Base-by-base conservation (phyloP, 805 yeast genomes). In the Jamesozyma piceae region DNA sequence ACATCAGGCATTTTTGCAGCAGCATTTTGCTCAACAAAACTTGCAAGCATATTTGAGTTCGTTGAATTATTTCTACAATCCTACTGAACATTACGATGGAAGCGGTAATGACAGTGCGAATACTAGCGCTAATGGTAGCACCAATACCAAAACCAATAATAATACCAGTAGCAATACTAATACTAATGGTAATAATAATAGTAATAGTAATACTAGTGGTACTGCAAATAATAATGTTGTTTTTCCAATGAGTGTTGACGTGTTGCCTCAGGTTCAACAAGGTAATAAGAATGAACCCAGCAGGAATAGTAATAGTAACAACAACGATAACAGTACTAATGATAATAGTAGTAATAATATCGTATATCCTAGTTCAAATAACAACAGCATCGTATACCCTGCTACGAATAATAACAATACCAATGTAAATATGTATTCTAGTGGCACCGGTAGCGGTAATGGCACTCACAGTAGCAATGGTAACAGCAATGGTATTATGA, bases 11-110 rank as follows among this genome's bases (percentile, higher is more conserved):
- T 55, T 57, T 43, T 47, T 56, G 43, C 63, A 59, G 36, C 65
- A 62, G 44, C 60, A 60, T 41, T 46, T 51, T 17, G 67, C 66
- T 8, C 64, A 60, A 44, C 62, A 60, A 42, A 62, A 57, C 42
- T 41, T 63, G 31, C 62, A 62, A 43, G 59, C 61, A 1, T 63
- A 60, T 35, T 39, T 63, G 30, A 43, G 54, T 2, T 52, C 62
- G 9, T 40, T 60, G 35, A 53, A 52, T 24, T 38, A 42, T 28
- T 34, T 6, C 15, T 30, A 15, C 17, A 30, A 13, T 15, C n/a
- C 33, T 9, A 30, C 11, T 14, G 33, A 30, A 6, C 5, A 6
- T 6, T 24, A 24, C 11, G 33, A 30, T n/a, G 11, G 11, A 26
- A 15, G 13, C 17, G 33, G 33, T 9, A 30, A n/a, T 30, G 18